A percentile compares a stretch with the other conserved stretches of the same genome.
These are phyloP conservation scores for Micractinium conductrix DNA, from an alignment of 139 green algal species.

Conservation along the genomic window DNA sequence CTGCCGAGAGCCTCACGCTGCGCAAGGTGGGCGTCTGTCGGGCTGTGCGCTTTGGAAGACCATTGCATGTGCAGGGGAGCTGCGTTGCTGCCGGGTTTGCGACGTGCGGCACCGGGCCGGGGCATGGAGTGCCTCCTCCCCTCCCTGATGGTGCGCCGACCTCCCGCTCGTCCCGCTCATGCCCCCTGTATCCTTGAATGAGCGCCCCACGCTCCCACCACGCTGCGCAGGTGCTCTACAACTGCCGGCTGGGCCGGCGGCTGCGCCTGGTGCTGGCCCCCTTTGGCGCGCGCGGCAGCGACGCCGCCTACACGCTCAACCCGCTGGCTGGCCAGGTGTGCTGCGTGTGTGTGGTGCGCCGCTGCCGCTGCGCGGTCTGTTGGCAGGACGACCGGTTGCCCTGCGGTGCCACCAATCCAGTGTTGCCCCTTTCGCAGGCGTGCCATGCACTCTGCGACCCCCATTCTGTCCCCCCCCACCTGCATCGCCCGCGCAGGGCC, in stretches of 20 bases:
- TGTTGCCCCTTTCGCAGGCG: too few species aligned
- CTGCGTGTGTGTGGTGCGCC: neutral
- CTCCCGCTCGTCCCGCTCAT: neutral
- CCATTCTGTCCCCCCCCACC: neutral
- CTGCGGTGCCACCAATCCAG: too few species aligned
- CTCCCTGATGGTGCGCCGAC: too few species aligned
- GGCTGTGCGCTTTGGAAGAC: neutral
- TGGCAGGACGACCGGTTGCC: too few species aligned
- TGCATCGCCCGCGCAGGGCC: constrained; percentile 7
- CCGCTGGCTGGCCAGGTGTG: constrained; percentile 36
- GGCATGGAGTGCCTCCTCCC: too few species aligned
- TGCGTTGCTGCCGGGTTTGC: too few species aligned
- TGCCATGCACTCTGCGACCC: too few species aligned
- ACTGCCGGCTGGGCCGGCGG: neutral
- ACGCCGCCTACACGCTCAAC: constrained; percentile 51
- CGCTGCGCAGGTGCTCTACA: constrained; percentile 52
- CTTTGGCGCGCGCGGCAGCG: constrained; percentile 45
- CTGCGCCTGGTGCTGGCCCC: constrained; percentile 50
- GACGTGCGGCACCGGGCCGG: too few species aligned
- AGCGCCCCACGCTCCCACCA: neutral
- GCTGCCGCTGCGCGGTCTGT: neutral
- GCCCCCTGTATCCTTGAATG: neutral
- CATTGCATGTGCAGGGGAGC: too few species aligned
- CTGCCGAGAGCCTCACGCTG: constrained; percentile 13
- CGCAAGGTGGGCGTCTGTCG: constrained; percentile 6